Conservation (phyloP, 768 basidiomycete genomes). For the Pisolithus microcarpus region DNA sequence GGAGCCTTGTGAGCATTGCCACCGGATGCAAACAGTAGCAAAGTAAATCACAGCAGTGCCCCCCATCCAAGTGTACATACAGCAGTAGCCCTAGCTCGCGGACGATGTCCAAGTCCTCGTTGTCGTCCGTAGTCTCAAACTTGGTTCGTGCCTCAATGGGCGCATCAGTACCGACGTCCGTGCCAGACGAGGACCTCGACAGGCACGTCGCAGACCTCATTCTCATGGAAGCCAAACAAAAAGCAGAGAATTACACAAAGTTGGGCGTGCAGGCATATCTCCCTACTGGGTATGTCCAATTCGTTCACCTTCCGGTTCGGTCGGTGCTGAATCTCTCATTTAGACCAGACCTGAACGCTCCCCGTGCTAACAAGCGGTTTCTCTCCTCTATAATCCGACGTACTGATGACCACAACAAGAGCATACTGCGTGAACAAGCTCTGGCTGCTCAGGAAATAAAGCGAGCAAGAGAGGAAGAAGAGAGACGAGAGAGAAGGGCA, state of each 20-base stretch:
- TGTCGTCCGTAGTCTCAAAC: constrained; percentile 79
- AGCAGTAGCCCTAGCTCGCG: not conserved
- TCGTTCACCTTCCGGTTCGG: constrained; percentile 11
- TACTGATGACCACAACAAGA: constrained; percentile 94
- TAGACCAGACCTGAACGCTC: constrained; percentile 66
- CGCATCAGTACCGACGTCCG: constrained; percentile 44
- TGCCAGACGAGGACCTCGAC: constrained; percentile 84
- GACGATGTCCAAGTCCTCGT: constrained; percentile 43
- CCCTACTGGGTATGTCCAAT: constrained; percentile 41
- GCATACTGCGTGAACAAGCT: constrained; percentile 68
- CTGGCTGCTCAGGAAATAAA: constrained; percentile 69
- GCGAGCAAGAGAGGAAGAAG: constrained; percentile 56
- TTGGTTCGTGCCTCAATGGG: constrained; percentile 79
- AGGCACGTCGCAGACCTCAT: constrained; percentile 88
- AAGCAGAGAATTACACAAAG: constrained; percentile 72
- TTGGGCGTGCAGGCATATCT: constrained; percentile 78
- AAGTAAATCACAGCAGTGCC: constrained; percentile 10
- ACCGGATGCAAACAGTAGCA: constrained; percentile 12
- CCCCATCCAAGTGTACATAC: not conserved
- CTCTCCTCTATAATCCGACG: constrained; percentile 80
- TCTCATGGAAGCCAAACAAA: constrained; percentile 87
- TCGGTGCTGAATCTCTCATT: not conserved
- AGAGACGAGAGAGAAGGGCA: constrained; percentile 51
- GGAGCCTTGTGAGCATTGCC: too few species aligned
- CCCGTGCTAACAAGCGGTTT: constrained; percentile 78